Evolutionary conservation across 306 rosid genomes (phyloP).

Genomic region (Prosopis cineraria): DNA sequence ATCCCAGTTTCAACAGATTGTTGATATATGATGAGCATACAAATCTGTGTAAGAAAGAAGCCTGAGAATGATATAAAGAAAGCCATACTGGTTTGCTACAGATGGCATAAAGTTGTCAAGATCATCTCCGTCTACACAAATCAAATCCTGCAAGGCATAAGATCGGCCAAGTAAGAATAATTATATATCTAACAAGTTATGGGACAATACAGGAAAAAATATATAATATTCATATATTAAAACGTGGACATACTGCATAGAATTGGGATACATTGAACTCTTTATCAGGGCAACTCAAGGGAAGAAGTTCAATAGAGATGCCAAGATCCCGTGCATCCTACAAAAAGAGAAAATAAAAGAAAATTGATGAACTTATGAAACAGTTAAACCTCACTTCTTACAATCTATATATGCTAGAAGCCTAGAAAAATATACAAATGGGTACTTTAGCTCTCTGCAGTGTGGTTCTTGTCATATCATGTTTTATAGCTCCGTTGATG

Average conservation of each 20-base stretch:
- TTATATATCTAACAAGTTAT: not conserved
- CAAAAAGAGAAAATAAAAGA: constrained; percentile 25
- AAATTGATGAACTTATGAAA: constrained; percentile 20
- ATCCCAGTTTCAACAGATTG: constrained; percentile 23
- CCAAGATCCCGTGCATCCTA: constrained; percentile 97
- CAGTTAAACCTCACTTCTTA: constrained; percentile 17
- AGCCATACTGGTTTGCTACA: constrained; percentile 69
- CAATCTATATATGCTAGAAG: constrained; percentile 25
- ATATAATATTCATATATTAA: not conserved
- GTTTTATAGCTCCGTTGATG: constrained; percentile 65
- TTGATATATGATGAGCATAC: constrained; percentile 20
- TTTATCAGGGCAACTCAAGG: constrained; percentile 62
- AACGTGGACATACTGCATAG: constrained; percentile 68
- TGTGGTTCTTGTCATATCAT: constrained; percentile 85
- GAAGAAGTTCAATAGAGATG: constrained; percentile 85
- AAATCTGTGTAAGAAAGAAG: constrained; percentile 17
- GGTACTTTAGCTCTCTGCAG: constrained; percentile 85
- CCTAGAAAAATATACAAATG: constrained; percentile 30
- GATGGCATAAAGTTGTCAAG: constrained; percentile 65
- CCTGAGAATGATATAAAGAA: constrained; percentile 12
- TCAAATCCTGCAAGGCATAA: constrained; percentile 63
- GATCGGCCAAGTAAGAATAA: constrained; percentile 25
- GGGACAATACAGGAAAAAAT: constrained; percentile 25
- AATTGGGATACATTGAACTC: constrained; percentile 65
- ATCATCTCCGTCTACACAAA: constrained; percentile 73